phyloP scores from a whole-genome alignment of 31 red algal species.

The Endocladia muricata region DNA sequence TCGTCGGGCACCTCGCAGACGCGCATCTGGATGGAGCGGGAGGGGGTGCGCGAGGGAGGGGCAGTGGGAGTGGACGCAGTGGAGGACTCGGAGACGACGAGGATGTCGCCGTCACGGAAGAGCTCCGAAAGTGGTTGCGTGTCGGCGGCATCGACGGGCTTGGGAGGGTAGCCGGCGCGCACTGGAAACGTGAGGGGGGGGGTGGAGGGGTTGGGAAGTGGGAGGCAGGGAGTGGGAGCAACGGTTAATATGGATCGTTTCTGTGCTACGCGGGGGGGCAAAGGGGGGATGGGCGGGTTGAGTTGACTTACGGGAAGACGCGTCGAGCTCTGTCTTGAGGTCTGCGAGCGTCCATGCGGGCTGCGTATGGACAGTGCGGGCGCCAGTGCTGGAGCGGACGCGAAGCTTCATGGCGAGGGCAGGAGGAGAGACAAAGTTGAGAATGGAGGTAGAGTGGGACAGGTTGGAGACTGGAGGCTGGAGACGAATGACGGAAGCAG shows the following conservation, averaged over 20 bases:
- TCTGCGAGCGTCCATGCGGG: not conserved
- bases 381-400: slow-evolving; percentile 14
- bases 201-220: not conserved
- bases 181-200: not conserved
- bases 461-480: too few species aligned
- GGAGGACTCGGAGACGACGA: slow-evolving; percentile 16
- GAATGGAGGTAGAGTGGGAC: too few species aligned
- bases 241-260: not conserved
- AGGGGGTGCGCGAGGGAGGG: not conserved
- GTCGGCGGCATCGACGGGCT: slow-evolving; percentile 21
- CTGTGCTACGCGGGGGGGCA: not conserved
- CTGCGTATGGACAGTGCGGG: not conserved
- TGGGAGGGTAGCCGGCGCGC: slow-evolving; percentile 49
- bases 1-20: slow-evolving; percentile 86
- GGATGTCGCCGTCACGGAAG: slow-evolving; percentile 37
- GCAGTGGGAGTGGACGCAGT: slow-evolving; percentile 9
- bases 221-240: not conserved
- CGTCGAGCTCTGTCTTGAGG: not conserved
- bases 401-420: slow-evolving; percentile 6
- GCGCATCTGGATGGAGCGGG: not conserved
- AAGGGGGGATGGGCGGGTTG: too few species aligned
- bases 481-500: too few species aligned
- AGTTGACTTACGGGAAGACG: not conserved
- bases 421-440: too few species aligned
- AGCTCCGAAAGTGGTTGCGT: slow-evolving; percentile 14